These are phyloP conservation scores for Hemileia vastatrix DNA, from an alignment of 1,284 basidiomycete species.

Conservation along the genomic window DNA sequence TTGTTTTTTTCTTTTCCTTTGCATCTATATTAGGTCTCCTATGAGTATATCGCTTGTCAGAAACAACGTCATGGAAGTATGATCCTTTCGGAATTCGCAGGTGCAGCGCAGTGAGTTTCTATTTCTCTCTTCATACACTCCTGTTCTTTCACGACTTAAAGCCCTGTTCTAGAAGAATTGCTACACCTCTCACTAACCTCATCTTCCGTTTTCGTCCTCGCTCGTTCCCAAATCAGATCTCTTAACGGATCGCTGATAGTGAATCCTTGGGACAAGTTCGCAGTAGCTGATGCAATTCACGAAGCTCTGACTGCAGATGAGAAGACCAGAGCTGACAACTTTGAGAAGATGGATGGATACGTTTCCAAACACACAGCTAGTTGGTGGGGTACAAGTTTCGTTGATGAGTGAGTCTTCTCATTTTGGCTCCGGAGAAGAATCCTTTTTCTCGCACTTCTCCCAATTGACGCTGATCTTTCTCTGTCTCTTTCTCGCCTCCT, in stretches of 20 bases:
- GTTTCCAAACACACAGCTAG: constrained; percentile 41
- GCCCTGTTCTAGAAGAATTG: not conserved
- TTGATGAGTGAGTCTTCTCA: constrained; percentile 2
- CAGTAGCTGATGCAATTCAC: constrained; percentile 90
- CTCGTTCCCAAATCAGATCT: constrained; percentile 9
- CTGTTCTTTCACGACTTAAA: not conserved
- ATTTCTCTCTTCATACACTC: too few species aligned
- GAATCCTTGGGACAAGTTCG: constrained; percentile 57
- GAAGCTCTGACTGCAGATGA: constrained; percentile 81
- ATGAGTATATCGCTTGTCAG: constrained; percentile 96
- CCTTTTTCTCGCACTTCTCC: not conserved
- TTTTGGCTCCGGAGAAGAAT: not conserved
- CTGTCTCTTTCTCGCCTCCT: not conserved
- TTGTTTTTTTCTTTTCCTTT: not conserved
- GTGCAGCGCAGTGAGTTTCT: constrained; percentile 95
- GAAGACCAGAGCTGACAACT: constrained; percentile 73
- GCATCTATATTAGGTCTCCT: constrained; percentile 62
- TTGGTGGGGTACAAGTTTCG: constrained; percentile 37
- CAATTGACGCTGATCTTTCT: not conserved
- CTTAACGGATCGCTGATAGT: constrained; percentile 89
- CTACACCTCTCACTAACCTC: not conserved
- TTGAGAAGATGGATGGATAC: constrained; percentile 82
- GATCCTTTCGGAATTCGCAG: constrained; percentile 97
- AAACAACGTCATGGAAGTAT: constrained; percentile 87
- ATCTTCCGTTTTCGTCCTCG: not conserved